phyloP scores from a whole-genome alignment of 495 filamentous ascomycete genomes.

The Letharia columbiana region DNA sequence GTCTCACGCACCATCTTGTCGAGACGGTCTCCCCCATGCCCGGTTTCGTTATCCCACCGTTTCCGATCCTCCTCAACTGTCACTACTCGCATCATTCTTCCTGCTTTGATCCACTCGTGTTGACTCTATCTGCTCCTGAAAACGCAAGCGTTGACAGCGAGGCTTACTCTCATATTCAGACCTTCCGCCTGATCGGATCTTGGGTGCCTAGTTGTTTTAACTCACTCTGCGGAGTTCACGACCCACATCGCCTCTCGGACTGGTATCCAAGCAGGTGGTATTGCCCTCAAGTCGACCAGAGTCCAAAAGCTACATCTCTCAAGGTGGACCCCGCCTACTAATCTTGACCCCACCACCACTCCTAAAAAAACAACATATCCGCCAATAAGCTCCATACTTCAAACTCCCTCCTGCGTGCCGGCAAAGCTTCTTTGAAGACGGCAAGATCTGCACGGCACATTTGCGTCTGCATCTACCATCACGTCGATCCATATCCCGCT shows the following conservation, averaged over 20 bases:
- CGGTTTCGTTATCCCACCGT: neutral
- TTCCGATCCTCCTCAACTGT: neutral
- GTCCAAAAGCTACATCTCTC: neutral
- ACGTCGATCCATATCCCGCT: neutral
- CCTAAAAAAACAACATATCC: neutral
- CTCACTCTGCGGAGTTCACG: neutral
- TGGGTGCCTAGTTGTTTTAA: neutral
- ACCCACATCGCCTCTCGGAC: neutral
- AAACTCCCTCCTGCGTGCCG: neutral
- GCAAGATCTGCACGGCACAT: conserved; percentile 82
- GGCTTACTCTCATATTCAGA: neutral
- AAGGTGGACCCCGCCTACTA: neutral
- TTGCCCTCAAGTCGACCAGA: neutral
- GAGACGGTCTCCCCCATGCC: neutral
- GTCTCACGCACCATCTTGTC: neutral
- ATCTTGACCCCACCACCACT: neutral
- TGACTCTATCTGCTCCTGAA: neutral
- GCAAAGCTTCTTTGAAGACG: conserved; percentile 71
- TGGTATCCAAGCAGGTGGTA: neutral
- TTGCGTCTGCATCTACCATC: conserved; percentile 35
- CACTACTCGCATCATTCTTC: neutral
- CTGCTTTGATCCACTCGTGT: neutral
- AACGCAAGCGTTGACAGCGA: neutral
- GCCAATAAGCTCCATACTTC: neutral
- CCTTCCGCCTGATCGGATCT: neutral